Evolutionary conservation across 805 yeast species (phyloP).

Genomic region (Ogataea pilisensis): DNA sequence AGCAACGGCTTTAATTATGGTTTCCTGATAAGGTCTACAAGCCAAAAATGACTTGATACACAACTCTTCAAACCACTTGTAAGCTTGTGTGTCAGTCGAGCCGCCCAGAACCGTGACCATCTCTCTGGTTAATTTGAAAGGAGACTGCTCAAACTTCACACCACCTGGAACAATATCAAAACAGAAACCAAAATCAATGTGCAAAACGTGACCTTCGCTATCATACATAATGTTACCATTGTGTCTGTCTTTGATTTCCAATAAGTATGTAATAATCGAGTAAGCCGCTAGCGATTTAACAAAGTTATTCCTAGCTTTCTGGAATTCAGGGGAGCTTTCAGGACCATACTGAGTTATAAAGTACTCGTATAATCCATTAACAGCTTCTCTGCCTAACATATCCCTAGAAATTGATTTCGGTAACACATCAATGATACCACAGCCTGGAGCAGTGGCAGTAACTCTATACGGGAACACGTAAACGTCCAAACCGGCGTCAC

Average conservation of each 20-base stretch:
- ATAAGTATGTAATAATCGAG: constrained; percentile 81
- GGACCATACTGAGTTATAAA: constrained; percentile 90
- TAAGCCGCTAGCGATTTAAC: constrained; percentile 94
- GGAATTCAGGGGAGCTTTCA: constrained; percentile 86
- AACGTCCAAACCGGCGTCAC: constrained; percentile 79
- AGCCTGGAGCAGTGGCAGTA: constrained; percentile 98
- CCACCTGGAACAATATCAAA: constrained; percentile 99
- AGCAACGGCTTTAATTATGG: constrained; percentile 75
- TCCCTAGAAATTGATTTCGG: constrained; percentile 95
- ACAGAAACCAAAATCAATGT: constrained; percentile 97
- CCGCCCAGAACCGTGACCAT: constrained; percentile 99
- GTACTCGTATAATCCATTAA: constrained; percentile 91
- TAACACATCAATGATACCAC: constrained; percentile 97
- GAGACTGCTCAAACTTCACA: constrained; percentile 96
- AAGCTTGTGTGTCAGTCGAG: constrained; percentile 74
- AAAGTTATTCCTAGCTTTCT: constrained; percentile 86
- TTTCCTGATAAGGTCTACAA: constrained; percentile 81
- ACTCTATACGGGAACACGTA: constrained; percentile 92
- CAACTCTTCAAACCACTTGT: constrained; percentile 88
- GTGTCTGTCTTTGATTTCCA: constrained; percentile 96
- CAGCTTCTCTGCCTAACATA: constrained; percentile 98
- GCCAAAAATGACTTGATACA: constrained; percentile 91
- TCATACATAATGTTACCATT: constrained; percentile 98
- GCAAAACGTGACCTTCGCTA: constrained; percentile 89
- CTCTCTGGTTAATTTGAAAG: constrained; percentile 92